These are phyloP conservation scores for Dillenia suffruticosa DNA, from an alignment of 164 flowering plant species.

Conservation along the genomic window DNA sequence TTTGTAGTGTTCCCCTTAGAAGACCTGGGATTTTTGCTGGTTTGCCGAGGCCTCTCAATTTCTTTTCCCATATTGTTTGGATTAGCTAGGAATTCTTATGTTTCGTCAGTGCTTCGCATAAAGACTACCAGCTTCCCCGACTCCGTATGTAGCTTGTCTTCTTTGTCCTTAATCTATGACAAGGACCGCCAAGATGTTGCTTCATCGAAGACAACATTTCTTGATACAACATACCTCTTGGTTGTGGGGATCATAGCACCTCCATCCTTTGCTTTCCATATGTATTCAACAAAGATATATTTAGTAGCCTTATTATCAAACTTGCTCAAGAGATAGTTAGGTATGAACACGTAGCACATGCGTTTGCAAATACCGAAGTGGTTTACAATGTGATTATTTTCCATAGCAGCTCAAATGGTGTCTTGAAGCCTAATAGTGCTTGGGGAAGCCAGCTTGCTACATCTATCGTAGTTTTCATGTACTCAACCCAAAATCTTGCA, in stretches of 20 bases:
- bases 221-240: background rate
- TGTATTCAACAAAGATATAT: background rate
- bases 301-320: too few species aligned
- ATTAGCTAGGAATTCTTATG: background rate
- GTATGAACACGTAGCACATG: too few species aligned
- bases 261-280: background rate
- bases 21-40: background rate
- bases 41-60: background rate
- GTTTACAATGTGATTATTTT: background rate
- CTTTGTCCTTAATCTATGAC: too few species aligned
- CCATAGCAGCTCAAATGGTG: too few species aligned
- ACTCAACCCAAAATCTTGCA: slow-evolving; percentile 15
- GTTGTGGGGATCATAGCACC: background rate
- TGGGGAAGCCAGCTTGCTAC: slow-evolving; percentile 17
- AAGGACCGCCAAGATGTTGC: too few species aligned
- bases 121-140: too few species aligned
- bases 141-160: too few species aligned
- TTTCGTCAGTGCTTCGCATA: background rate
- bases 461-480: slow-evolving; percentile 5
- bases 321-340: too few species aligned
- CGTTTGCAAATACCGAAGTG: background rate
- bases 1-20: background rate
- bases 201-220: background rate
- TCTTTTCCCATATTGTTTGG: background rate
- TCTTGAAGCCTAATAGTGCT: slow-evolving; percentile 9